Percentiles rank a stretch among this genome's conserved stretches.
Conservation (phyloP, 805 yeast species). For the Suhomyces prunicola region DNA sequence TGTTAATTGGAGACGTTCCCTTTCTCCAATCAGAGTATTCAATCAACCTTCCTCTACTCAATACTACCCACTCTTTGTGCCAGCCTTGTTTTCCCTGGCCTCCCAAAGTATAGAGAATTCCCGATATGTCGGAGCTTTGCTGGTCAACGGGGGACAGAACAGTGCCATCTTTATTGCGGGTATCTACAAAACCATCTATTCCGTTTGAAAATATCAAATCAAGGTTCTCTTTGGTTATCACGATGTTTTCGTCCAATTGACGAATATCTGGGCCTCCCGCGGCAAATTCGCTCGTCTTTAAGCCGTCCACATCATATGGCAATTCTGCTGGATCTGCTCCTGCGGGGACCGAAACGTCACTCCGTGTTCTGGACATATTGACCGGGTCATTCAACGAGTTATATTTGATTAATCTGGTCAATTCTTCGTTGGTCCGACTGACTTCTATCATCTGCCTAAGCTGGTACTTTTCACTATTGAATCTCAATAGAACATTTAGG, state of each 20-base stretch:
- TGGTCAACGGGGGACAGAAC: neutral
- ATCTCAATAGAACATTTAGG: slow-evolving; percentile 32
- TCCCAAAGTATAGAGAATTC: slow-evolving; percentile 55
- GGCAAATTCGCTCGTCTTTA: neutral
- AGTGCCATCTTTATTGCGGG: neutral
- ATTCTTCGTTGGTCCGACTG: slow-evolving; percentile 37
- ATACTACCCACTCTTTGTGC: slow-evolving; percentile 87
- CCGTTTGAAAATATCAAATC: slow-evolving; percentile 27
- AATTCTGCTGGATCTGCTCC: neutral
- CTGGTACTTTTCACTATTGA: slow-evolving; percentile 40
- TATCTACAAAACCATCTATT: neutral
- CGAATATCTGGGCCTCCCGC: neutral
- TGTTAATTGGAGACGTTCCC: slow-evolving; percentile 57
- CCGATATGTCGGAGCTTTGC: slow-evolving; percentile 36
- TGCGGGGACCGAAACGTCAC: neutral
- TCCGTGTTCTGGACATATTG: neutral
- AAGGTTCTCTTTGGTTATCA: slow-evolving; percentile 24
- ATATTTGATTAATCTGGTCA: slow-evolving; percentile 28
- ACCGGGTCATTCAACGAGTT: slow-evolving; percentile 20
- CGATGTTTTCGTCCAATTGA: slow-evolving; percentile 6
- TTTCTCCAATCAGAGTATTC: slow-evolving; percentile 82
- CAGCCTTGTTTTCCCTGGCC: slow-evolving; percentile 67
- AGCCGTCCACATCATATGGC: neutral
- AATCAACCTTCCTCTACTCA: slow-evolving; percentile 61
- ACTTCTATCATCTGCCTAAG: slow-evolving; percentile 42